Evolutionary conservation across 2,329 filamentous ascomycete species (phyloP).

Genomic region (Bipolaris cookei): DNA sequence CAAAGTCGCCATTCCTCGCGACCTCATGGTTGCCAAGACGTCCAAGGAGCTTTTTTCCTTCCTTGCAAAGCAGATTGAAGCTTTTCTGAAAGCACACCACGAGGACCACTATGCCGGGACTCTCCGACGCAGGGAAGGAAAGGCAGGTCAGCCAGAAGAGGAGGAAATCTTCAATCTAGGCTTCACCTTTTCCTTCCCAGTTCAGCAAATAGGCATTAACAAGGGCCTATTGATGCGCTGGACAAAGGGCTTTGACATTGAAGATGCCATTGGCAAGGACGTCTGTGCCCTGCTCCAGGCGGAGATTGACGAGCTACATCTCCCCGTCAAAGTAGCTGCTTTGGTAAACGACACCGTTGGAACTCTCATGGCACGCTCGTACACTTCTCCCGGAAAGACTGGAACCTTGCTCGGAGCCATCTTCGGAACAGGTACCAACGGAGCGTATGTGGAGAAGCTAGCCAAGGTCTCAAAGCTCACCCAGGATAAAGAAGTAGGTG

Average conservation of each 20-base stretch:
- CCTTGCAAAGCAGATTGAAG: slow-evolving; percentile 88
- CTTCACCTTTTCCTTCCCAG: slow-evolving; percentile 99
- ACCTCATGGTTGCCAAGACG: slow-evolving; percentile 88
- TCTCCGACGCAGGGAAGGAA: slow-evolving; percentile 67
- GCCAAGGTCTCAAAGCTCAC: slow-evolving; percentile 79
- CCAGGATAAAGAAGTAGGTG: slow-evolving; percentile 51
- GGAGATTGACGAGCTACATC: slow-evolving; percentile 83
- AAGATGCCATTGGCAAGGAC: slow-evolving; percentile 92
- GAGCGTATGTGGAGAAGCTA: slow-evolving; percentile 94
- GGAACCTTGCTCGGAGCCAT: slow-evolving; percentile 92
- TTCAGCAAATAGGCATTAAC: slow-evolving; percentile 93
- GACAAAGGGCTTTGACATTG: slow-evolving; percentile 98
- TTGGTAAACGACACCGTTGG: slow-evolving; percentile 98
- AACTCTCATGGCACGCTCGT: slow-evolving; percentile 96
- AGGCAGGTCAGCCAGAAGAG: slow-evolving; percentile 63
- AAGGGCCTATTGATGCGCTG: slow-evolving; percentile 92
- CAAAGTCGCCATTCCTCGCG: slow-evolving; percentile 87
- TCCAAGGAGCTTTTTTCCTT: slow-evolving; percentile 89
- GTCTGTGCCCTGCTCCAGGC: slow-evolving; percentile 87
- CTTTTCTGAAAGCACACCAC: slow-evolving; percentile 86
- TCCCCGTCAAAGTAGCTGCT: slow-evolving; percentile 93
- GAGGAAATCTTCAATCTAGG: slow-evolving; percentile 89
- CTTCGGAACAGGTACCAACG: slow-evolving; percentile 97
- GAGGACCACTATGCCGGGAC: slow-evolving; percentile 81
- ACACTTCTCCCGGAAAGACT: slow-evolving; percentile 86